phyloP scores from a whole-genome alignment of 148 eudicot genomes.

The Camellia sinensis region DNA sequence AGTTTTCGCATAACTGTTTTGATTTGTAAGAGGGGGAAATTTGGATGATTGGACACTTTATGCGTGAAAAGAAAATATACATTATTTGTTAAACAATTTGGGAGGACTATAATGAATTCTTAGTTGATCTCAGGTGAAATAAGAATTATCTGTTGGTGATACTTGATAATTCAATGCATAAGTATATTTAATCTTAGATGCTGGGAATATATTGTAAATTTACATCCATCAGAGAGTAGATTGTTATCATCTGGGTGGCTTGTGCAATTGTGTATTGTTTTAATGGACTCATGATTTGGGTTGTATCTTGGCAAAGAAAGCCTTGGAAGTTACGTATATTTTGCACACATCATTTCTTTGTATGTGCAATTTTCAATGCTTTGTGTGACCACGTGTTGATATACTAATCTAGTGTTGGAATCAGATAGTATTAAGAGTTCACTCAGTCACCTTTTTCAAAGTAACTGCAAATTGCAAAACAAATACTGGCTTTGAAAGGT shows the following conservation, averaged over 20 bases:
- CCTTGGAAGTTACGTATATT: neutral
- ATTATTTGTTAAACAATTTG: neutral
- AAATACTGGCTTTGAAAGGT: neutral
- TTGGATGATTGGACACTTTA: neutral
- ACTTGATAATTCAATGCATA: neutral
- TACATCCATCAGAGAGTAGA: neutral
- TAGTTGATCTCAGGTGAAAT: neutral
- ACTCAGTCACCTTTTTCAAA: neutral
- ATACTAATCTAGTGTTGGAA: neutral
- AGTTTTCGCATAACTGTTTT: neutral
- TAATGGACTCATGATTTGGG: neutral
- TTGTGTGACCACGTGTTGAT: neutral
- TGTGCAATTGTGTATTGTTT: neutral
- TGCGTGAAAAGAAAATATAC: neutral
- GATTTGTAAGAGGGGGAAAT: neutral
- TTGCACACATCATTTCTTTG: neutral
- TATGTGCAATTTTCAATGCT: neutral
- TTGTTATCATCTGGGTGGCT: neutral
- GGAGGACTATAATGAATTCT: neutral
- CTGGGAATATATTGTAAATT: neutral
- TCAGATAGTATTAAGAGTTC: neutral
- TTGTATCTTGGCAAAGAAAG: neutral
- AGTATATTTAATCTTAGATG: neutral
- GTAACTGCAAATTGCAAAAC: neutral
- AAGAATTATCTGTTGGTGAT: neutral